Evolutionary conservation across 768 basidiomycete genomes (phyloP), one percentile per base, ranked within the genome.

Genomic region (Mycena albidolilacea): DNA sequence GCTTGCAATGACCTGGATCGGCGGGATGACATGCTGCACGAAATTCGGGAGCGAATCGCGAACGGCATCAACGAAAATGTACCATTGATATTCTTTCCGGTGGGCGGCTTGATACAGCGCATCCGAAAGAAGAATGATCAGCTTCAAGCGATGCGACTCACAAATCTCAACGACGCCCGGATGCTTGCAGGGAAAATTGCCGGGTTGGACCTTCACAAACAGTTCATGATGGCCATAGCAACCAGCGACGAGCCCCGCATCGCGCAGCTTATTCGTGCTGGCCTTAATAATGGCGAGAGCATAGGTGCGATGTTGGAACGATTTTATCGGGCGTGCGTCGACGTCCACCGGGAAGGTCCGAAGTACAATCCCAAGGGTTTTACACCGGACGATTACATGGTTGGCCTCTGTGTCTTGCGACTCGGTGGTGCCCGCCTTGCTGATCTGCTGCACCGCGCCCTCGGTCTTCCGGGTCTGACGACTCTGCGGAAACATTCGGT

Each of bases 161-260:
- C 46, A 1, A 71, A 69, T 15, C 67, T 71, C 48, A 75, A 68
- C 58, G 69, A 70, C 35, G 46, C 59, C 9, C 60, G 46, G 6
- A 67, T 38, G 9, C 54, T 78, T 11, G 35, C 61, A 11, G 44
- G 15, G 1, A 54, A 66, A 23, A 59, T 52, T 2, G 55, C 63
- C 5, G 61, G 55, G n/a, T 46, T 78, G 12, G 46, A 69, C 17
- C 67, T 70, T 10, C 71, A 78, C 59, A 78, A 78, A 63, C 64
- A 70, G 43, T 70, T 76, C 10, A 41, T 72, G 30, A 57, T 76
- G 30, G 72, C 75, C 12, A 48, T 76, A 37, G 75, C 64, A 0
- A 71, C 64, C 62, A 72, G 77, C 5, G 58, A 69, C 10, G 73
- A 76, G 4, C 59, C 76, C 11, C 66, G 71, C 1, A 68, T 81